Percentiles rank a stretch among this genome's conserved stretches.
phyloP scores from a whole-genome alignment of 768 basidiomycete genomes.

The Tulasnella sp. region DNA sequence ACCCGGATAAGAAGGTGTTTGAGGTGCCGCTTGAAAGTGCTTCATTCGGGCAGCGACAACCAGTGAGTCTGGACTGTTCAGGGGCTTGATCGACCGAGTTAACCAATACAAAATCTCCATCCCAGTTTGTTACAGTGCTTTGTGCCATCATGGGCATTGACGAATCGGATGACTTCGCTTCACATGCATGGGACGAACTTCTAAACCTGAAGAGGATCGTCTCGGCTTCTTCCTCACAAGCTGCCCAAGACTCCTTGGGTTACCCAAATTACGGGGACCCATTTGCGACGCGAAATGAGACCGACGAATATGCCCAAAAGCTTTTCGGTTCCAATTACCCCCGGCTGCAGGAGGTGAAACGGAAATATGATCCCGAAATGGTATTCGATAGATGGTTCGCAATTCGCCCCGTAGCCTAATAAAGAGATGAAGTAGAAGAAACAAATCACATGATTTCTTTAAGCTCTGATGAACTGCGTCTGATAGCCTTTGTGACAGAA shows the following conservation, averaged over 20 bases:
- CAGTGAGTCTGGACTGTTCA: conserved; percentile 1
- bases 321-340: conserved; percentile 27
- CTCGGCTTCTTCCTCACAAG: conserved; percentile 12
- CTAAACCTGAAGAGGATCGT: not conserved
- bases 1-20: conserved; percentile 7
- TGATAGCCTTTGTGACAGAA: not conserved
- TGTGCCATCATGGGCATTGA: conserved; percentile 6
- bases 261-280: conserved; percentile 17
- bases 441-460: not conserved
- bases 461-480: not conserved
- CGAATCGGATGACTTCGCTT: not conserved
- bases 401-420: not conserved
- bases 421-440: not conserved
- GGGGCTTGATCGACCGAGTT: not conserved
- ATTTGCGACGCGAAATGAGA: not conserved
- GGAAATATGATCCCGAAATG: conserved; percentile 30
- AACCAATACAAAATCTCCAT: not conserved
- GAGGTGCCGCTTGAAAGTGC: not conserved
- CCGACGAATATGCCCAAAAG: conserved; percentile 17
- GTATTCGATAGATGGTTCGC: conserved; percentile 32
- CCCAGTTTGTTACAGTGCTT: not conserved
- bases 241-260: conserved; percentile 16
- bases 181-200: not conserved
- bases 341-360: conserved; percentile 26
- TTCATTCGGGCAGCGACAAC: conserved; percentile 4